Percentiles rank a stretch among this genome's conserved stretches.
Evolutionary conservation across 2,329 filamentous ascomycete genomes (phyloP).

Genomic region (Paraphoma sp.): DNA sequence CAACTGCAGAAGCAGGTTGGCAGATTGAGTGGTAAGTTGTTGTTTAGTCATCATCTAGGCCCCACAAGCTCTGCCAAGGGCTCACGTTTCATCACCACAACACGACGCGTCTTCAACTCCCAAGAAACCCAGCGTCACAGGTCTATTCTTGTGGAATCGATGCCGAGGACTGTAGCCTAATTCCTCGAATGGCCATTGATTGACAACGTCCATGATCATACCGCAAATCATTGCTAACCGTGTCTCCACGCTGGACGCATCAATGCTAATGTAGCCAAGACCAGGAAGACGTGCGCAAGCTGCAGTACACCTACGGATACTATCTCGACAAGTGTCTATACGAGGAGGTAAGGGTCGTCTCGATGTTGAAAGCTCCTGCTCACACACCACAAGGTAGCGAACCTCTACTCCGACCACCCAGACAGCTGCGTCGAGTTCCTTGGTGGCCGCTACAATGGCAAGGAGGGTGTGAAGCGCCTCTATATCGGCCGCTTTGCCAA

Average conservation of each 20-base stretch:
- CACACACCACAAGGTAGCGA: constrained; percentile 29
- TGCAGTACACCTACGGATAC: constrained; percentile 65
- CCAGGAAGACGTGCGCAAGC: constrained; percentile 62
- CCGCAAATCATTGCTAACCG: too few relatives aligned
- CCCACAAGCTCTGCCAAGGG: not conserved
- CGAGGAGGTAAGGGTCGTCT: constrained; percentile 53
- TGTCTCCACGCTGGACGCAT: not conserved
- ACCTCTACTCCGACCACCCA: constrained; percentile 60
- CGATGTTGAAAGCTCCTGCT: not conserved
- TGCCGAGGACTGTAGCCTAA: too few relatives aligned
- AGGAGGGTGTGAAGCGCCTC: constrained; percentile 59
- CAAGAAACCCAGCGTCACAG: too few relatives aligned
- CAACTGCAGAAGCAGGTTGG: constrained; percentile 37
- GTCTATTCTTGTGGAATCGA: too few relatives aligned
- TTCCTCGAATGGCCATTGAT: too few relatives aligned
- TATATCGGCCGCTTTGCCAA: constrained; percentile 61
- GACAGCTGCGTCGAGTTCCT: constrained; percentile 65
- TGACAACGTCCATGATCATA: too few relatives aligned
- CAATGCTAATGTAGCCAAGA: constrained; percentile 45
- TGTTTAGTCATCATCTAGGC: too few relatives aligned
- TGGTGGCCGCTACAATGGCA: constrained; percentile 60
- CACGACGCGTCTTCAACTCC: too few relatives aligned
- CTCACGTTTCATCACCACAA: not conserved
- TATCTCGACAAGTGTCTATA: constrained; percentile 67
- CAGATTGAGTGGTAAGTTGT: constrained; percentile 30